Conservation (phyloP, 2,329 filamentous ascomycete genomes). For the Harringtonia lauricola region DNA sequence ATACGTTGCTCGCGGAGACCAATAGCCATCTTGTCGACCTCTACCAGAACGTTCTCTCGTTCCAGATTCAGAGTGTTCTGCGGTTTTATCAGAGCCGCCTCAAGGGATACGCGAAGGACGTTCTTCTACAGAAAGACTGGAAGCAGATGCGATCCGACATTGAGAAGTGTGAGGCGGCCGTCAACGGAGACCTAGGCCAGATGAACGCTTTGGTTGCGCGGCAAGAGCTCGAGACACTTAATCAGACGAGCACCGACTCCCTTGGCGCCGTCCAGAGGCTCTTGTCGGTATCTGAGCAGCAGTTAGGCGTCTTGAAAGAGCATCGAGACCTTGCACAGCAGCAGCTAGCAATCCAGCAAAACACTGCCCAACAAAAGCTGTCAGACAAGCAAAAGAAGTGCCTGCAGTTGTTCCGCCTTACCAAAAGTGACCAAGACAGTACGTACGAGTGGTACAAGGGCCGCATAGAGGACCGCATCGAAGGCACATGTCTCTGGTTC, state of each 20-base stretch:
- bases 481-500: constrained; percentile 22
- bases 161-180: background rate
- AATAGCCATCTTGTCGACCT: constrained; percentile 14
- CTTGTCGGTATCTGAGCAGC: too few relatives aligned
- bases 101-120: constrained; percentile 8
- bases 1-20: constrained; percentile 9
- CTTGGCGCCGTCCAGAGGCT: too few relatives aligned
- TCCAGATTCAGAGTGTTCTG: constrained; percentile 22
- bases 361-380: too few relatives aligned
- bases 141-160: constrained; percentile 8
- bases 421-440: too few relatives aligned
- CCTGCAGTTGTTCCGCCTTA: too few relatives aligned
- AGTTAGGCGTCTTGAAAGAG: too few relatives aligned
- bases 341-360: too few relatives aligned
- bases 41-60: constrained; percentile 22
- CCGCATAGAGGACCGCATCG: constrained; percentile 14
- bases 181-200: constrained; percentile 2
- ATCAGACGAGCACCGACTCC: background rate
- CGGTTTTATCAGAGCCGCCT: constrained; percentile 17
- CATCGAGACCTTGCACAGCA: too few relatives aligned
- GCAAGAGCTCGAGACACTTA: constrained; percentile 4
- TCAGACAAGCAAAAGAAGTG: too few relatives aligned
- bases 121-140: constrained; percentile 12
- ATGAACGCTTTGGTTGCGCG: constrained; percentile 3
- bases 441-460: constrained; percentile 22